These are phyloP conservation scores for Nosema bombycis DNA, from an alignment of 371 early-diverging fungal genomes.

Conservation along the genomic window DNA sequence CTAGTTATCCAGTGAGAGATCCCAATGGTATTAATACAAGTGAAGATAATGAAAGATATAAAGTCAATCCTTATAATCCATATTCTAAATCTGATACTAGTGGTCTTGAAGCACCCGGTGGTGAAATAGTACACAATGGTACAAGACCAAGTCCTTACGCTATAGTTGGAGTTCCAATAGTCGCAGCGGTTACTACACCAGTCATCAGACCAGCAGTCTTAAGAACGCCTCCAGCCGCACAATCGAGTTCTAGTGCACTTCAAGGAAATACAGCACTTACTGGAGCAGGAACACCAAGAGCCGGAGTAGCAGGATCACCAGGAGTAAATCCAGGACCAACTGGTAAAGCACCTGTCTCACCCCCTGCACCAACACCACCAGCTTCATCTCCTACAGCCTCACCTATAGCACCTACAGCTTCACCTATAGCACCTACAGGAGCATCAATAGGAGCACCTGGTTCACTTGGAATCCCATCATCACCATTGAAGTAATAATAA, in stretches of 20 bases:
- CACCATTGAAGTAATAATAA: constrained; percentile 14
- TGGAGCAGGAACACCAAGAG: too few species aligned
- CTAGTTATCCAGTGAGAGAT: not conserved
- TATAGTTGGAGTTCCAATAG: not conserved
- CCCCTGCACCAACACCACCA: not conserved
- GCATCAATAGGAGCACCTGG: too few species aligned
- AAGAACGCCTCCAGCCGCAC: not conserved
- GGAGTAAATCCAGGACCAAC: not conserved
- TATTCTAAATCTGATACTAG: not conserved
- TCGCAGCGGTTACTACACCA: not conserved
- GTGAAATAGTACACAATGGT: not conserved
- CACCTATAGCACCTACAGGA: too few species aligned
- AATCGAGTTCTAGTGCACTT: not conserved
- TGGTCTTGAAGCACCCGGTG: not conserved
- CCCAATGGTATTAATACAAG: not conserved
- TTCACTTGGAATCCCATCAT: constrained; percentile 16
- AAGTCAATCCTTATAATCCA: not conserved
- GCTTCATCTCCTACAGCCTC: not conserved
- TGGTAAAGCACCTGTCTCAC: too few species aligned
- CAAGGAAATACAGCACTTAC: not conserved
- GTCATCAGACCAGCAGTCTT: not conserved
- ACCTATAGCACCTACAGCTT: not conserved
- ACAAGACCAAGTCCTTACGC: not conserved
- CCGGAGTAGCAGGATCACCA: not conserved
- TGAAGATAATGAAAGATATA: not conserved